Evolutionary conservation across 2,329 filamentous ascomycete species (phyloP), one percentile per base, ranked within the genome.

Genomic region (Colletotrichum magnum): DNA sequence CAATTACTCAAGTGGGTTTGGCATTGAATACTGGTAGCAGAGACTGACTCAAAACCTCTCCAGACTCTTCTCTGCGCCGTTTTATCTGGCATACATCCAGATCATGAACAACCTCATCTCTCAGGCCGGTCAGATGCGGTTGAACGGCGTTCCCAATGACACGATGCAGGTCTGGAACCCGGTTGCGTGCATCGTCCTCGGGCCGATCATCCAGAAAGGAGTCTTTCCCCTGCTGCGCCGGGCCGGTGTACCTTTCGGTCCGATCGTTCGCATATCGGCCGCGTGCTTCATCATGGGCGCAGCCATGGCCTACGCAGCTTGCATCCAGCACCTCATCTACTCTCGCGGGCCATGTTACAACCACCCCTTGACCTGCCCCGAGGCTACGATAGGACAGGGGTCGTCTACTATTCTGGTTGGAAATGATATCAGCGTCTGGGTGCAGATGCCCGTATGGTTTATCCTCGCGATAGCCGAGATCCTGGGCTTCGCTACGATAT

Each of bases 151-250:
- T 1, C 86, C 87, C 62, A 88, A 88, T 77, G 87, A 88, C 62
- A 79, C 87, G 66, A 83, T 88, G 74, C 85, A 84, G 74, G 87
- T 87, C 72, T 78, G 88, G 18, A 87, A 88, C 77, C 84, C 86
- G 6, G 79, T 88, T 58, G 79, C 84, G 10, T 80, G 88, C 48
- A 84, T 88, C 71, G 82, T 88, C 72, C 83, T 86, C 73, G 86
- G 87, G 59, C 86, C 86, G 3, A 79, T 88, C 59, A 80, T 87
- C 64, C 86, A 88, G 73, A 80, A 80, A 41, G 71, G 86, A 68
- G 73, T 88, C 24, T 88, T 87, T 75, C 86, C 86, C 1, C 77
- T 75, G 3, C 78, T 88, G 16, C 83, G 85, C 64, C 82, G 81
- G 45, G 72, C 78, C 28, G 78, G 79, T 6, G 80, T 88, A 74